Conservation (phyloP, 2,329 filamentous ascomycete genomes). For the Neonectria hederae region DNA sequence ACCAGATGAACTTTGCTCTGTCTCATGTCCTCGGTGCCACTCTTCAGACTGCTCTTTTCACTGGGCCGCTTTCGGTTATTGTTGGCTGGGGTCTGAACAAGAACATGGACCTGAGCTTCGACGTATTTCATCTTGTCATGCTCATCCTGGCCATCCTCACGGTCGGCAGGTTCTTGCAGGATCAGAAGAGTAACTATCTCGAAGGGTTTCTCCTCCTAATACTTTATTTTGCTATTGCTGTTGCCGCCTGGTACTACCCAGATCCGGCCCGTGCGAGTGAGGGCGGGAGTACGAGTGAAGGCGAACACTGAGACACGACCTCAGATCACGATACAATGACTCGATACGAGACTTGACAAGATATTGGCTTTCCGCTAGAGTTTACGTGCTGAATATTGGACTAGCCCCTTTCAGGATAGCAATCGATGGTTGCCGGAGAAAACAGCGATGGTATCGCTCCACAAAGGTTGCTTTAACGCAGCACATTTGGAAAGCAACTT, state of each 20-base stretch:
- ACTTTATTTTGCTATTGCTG: conserved; percentile 68
- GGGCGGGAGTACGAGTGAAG: conserved; percentile 9
- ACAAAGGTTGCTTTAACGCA: neutral
- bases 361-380: neutral
- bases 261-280: conserved; percentile 41
- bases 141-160: conserved; percentile 86
- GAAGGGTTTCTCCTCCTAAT: conserved; percentile 85
- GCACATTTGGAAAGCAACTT: neutral
- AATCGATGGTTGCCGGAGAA: neutral
- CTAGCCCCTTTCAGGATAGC: neutral
- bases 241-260: conserved; percentile 66
- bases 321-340: neutral
- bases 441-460: neutral
- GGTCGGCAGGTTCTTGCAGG: conserved; percentile 86
- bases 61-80: conserved; percentile 83
- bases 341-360: neutral
- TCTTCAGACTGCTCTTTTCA: conserved; percentile 89
- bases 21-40: conserved; percentile 88
- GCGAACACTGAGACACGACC: neutral
- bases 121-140: conserved; percentile 85
- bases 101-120: conserved; percentile 82
- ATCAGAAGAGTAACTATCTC: conserved; percentile 90
- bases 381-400: neutral
- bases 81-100: conserved; percentile 82
- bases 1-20: conserved; percentile 85